These are phyloP conservation scores for Phytophthora fragariae DNA, from an alignment of 352 stramenopile genomes.

Conservation along the genomic window DNA sequence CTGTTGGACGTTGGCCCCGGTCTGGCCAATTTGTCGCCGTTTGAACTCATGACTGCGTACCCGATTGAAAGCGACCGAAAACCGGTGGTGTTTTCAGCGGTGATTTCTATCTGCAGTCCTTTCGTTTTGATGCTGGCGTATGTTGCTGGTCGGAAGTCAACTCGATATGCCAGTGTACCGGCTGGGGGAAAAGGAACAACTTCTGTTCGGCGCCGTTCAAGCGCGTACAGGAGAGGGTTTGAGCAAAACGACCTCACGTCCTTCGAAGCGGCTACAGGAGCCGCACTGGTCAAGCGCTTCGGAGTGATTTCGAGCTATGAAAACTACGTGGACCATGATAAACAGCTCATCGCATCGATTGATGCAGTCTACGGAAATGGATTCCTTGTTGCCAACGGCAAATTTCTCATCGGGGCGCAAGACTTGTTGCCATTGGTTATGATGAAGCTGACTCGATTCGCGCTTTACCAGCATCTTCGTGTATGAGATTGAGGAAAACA, in stretches of 20 bases:
- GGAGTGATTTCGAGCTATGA: slow-evolving; percentile 35
- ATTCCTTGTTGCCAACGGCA: slow-evolving; percentile 47
- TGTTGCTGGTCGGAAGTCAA: slow-evolving; percentile 27
- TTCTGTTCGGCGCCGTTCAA: slow-evolving; percentile 3
- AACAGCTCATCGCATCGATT: slow-evolving; percentile 31
- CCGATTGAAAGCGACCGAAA: slow-evolving; percentile 14
- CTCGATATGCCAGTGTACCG: background rate
- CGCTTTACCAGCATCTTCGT: slow-evolving; percentile 48
- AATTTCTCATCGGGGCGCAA: slow-evolving; percentile 41
- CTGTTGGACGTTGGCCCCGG: slow-evolving; percentile 17
- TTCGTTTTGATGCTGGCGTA: slow-evolving; percentile 33
- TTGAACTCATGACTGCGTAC: slow-evolving; percentile 34
- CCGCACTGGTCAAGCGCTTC: slow-evolving; percentile 30
- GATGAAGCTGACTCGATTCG: slow-evolving; percentile 45
- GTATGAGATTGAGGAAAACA: slow-evolving; percentile 29
- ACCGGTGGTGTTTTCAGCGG: slow-evolving; percentile 18
- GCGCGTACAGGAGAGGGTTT: slow-evolving; percentile 12
- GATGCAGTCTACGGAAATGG: slow-evolving; percentile 52
- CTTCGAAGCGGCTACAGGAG: slow-evolving; percentile 35
- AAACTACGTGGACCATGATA: slow-evolving; percentile 30
- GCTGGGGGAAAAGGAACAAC: background rate
- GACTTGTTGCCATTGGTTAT: slow-evolving; percentile 42
- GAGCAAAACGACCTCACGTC: slow-evolving; percentile 21
- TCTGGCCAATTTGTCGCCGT: slow-evolving; percentile 25
- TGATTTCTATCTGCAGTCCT: slow-evolving; percentile 31